Evolutionary conservation across 306 rosid species (phyloP), one percentile per base, ranked within the genome.

Genomic region (Cercis canadensis): DNA sequence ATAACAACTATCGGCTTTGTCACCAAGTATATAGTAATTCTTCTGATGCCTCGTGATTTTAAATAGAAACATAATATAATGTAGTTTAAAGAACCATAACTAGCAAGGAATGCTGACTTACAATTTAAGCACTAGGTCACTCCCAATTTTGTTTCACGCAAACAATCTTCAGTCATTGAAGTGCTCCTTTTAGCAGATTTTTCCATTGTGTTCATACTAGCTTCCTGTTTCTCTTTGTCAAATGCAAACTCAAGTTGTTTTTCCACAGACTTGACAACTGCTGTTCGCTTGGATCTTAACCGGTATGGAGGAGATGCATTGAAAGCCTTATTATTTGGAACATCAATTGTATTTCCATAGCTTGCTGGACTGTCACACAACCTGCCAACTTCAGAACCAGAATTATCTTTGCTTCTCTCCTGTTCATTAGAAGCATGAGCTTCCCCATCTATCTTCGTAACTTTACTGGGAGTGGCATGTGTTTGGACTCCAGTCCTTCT

Each of bases 251-350:
- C 85, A 54, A 94, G 97, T 85, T 91, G 97, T 78, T 91, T 94
- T 81, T 94, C 97, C 76, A 94, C 96, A 21, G 97, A 91, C 84
- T 87, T 94, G 74, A 76, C 74, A 69, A 87, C 72, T 2, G 91
- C 88, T 67, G 92, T 94, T 70, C 96, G 76, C 70, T 86, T 89
- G 78, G 90, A 77, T 87, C 90, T 91, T 85, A 94, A 76, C 75
- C 87, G 75, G 82, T 94, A 94, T 6, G 97, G 97, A 51, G 99
- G 99, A 84, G 99, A 94, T 64, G 96, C 96, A 73, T 84, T 91
- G 77, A 84, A 86, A 47, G 84, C 84, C 87, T 81, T 90, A 55
- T 77, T 83, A 66, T 80, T 75, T 68, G 85, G 60, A 63, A 74
- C 70, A 44, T 17, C 73, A 65, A 71, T 76, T 61, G 77, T 70